phyloP scores from a whole-genome alignment of 2,329 filamentous ascomycete genomes.

The Plenodomus tracheiphilus region DNA sequence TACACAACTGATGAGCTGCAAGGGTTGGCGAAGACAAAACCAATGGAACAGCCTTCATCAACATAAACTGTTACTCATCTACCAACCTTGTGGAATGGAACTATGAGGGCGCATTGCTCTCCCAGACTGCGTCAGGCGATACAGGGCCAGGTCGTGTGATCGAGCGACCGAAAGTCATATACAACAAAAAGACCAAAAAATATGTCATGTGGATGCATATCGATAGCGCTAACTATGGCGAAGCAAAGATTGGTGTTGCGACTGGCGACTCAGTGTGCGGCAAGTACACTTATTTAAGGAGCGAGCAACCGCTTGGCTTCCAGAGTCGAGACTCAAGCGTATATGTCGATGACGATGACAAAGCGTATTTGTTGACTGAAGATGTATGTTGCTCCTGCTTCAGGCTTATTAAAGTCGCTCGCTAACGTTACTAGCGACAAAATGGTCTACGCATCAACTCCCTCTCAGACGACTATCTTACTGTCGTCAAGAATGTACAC shows the following conservation, averaged over 20 bases:
- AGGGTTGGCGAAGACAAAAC: conserved; percentile 72
- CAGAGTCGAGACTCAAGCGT: conserved; percentile 63
- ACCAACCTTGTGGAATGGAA: conserved; percentile 66
- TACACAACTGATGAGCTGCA: background rate
- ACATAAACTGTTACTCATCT: conserved; percentile 70
- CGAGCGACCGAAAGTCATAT: conserved; percentile 70
- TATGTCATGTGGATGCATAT: conserved; percentile 75
- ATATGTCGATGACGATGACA: conserved; percentile 65
- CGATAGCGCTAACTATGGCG: conserved; percentile 62
- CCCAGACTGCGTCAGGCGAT: conserved; percentile 57
- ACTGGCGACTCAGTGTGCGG: conserved; percentile 63
- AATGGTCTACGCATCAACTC: conserved; percentile 62
- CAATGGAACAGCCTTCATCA: conserved; percentile 63
- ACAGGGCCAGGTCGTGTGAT: conserved; percentile 65
- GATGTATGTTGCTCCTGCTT: conserved; percentile 52
- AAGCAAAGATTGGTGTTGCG: conserved; percentile 68
- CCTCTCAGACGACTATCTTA: conserved; percentile 61
- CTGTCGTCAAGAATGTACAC: conserved; percentile 54
- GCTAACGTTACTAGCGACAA: conserved; percentile 48
- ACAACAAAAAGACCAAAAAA: conserved; percentile 64
- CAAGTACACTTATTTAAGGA: conserved; percentile 57
- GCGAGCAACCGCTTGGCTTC: conserved; percentile 53
- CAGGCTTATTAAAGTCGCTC: background rate
- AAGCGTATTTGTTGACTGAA: conserved; percentile 64
- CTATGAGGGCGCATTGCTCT: conserved; percentile 62